Conservation (phyloP, 2,329 filamentous ascomycete species). For the Cytospora mali region DNA sequence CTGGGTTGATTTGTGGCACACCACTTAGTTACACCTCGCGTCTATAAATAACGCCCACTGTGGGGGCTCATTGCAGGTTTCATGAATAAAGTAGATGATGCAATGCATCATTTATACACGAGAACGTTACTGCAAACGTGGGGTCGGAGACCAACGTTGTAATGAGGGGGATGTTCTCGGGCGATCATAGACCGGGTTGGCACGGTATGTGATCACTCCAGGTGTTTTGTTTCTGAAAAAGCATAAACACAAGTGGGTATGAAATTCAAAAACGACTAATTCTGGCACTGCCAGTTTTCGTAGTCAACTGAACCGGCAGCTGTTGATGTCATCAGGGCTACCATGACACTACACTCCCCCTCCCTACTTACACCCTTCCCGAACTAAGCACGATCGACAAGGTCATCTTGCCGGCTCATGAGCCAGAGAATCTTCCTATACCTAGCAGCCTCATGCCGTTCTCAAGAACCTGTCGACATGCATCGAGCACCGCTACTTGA, state of each 20-base stretch:
- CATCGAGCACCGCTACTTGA: conserved; percentile 58
- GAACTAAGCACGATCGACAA: background rate
- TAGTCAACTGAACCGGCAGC: background rate
- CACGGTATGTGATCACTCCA: background rate
- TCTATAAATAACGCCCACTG: background rate
- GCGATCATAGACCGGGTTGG: background rate
- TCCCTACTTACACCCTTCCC: background rate
- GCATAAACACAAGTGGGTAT: too few relatives aligned
- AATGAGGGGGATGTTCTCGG: background rate
- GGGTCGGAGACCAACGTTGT: background rate
- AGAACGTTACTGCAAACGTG: background rate
- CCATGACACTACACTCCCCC: too few relatives aligned
- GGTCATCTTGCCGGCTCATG: background rate
- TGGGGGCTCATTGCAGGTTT: background rate
- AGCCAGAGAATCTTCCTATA: background rate
- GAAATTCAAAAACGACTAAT: background rate
- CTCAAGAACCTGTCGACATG: conserved; percentile 61
- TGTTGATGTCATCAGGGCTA: background rate
- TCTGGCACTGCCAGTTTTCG: background rate
- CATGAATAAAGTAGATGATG: background rate
- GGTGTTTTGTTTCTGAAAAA: background rate
- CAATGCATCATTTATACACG: background rate
- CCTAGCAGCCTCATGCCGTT: conserved; percentile 67
- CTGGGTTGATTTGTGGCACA: background rate
- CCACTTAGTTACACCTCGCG: background rate